Evolutionary conservation across 495 filamentous ascomycete genomes (phyloP), one percentile per base, ranked within the genome.

Genomic region (Cenococcum geophilum): DNA sequence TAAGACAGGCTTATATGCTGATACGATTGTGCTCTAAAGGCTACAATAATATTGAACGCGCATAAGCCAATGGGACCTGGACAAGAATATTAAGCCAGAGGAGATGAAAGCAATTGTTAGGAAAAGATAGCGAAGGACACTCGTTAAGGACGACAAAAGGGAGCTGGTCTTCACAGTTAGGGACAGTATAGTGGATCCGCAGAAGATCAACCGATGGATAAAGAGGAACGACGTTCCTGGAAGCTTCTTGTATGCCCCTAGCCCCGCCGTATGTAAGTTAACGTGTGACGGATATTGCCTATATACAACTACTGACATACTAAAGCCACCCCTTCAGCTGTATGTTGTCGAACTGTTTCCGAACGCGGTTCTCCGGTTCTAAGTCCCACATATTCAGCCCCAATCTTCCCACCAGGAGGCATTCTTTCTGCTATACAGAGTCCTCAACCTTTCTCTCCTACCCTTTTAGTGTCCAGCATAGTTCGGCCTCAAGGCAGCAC

Each of bases 71-170:
- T 73, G 67, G 71, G 60, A 61, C 5, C 36, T 61, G 18, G 69
- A 71, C 52, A 73, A 70, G 58, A 73, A 73, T 18, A 59, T 66
- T 27, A 71, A 73, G 56, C 58, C 63, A 47, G 1, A 55, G 5
- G 71, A 73, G 60, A 73, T 73, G 69, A 62, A 60, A 64, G 69
- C 67, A 22, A 65, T 73, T 37, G 65, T 71, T 18, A 62, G 70
- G 45, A 71, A 71, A 60, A 55, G 57, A 55, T 57, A 70, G 37
- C 54, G 42, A 63, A 63, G 64, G 42, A 67, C 57, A 48, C 55
- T 67, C 32, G 25, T 60, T 21, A 56, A 67, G 45, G 21, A 9
- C 56, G 50, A 57, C 23, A 67, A 63, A 54, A 18, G 40, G 14
- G 27, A 63, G 49, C 51, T 63, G 10, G 50, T 40, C 5, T 63